Base-by-base conservation (phyloP, 2,329 filamentous ascomycete species). In the Thelonectria blattea region DNA sequence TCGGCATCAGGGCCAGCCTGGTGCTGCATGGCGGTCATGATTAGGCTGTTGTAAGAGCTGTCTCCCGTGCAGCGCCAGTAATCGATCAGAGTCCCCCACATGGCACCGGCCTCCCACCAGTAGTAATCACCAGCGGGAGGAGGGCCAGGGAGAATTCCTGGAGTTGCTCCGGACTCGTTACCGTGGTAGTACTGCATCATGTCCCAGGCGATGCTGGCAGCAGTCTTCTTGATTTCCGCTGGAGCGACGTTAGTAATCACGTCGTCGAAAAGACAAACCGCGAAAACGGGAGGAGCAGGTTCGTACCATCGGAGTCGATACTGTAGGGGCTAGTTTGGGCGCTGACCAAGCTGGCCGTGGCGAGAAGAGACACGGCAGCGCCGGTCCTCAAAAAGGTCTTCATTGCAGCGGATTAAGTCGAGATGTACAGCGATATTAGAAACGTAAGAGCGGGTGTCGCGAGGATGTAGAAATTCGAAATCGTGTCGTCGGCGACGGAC, bases 51-150 rank as follows among this genome's bases (percentile, higher is more conserved):
- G 74, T 88, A 88, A 20, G 80, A 80, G 0, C 72, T 69, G 71
- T 89, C 86, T 56, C 84, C 85, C 1, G 86, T 89, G 59, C 82
- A 81, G 63, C 83, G 81, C 85, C 85, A 88, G 71, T 89, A 89
- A 72, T 89, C 85, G 60, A 90, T 82, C 63, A 88, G 71, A 1
- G 84, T 82, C 68, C 85, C 83, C 78, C 88, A 88, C 78, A 90
- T 79, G 42, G 83, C 82, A 62, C 85, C 83, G 15, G 81, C 84
- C 73, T 89, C 86, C 87, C 87, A 90, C 87, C 87, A 90, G 77
- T 88, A 89, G 70, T 85, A 86, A 47, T 76, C 74, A 22, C 79
- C 80, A 18, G 61, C 69, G 4, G 79, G 77, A 8, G 80, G 80
- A 45, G 80, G 80, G 8, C 80, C 80, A 10, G 80, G 80, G 6